These are phyloP conservation scores for Combretum micranthum DNA, from an alignment of 345 rosid species.

Conservation along the genomic window DNA sequence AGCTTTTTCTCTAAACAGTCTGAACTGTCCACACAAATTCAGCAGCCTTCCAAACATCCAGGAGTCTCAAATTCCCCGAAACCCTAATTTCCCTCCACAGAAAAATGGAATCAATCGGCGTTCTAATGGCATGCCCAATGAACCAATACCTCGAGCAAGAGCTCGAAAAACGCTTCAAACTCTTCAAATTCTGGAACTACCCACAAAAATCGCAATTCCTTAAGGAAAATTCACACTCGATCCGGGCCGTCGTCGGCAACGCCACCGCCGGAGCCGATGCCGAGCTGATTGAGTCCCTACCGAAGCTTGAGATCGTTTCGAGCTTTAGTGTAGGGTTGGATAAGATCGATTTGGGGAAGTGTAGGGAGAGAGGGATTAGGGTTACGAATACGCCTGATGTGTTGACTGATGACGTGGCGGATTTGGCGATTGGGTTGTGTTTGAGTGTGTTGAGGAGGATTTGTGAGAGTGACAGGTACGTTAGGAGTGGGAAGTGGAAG, in stretches of 20 bases:
- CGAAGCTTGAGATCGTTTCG: slow-evolving; percentile 67
- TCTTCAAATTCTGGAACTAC: slow-evolving; percentile 39
- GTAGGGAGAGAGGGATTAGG: slow-evolving; percentile 55
- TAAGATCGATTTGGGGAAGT: slow-evolving; percentile 71
- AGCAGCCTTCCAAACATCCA: background rate
- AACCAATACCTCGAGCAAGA: slow-evolving; percentile 49
- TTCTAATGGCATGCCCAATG: slow-evolving; percentile 68
- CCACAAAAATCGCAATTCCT: slow-evolving; percentile 40
- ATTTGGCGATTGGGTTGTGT: slow-evolving; percentile 67
- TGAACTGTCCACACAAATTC: background rate
- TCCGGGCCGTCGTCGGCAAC: slow-evolving; percentile 78
- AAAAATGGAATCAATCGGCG: slow-evolving; percentile 73
- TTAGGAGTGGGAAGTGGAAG: slow-evolving; percentile 71
- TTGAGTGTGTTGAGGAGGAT: slow-evolving; percentile 65
- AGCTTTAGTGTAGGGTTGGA: slow-evolving; percentile 80
- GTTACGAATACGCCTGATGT: slow-evolving; percentile 93
- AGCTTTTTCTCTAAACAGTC: too few relatives aligned
- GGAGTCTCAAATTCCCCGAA: background rate
- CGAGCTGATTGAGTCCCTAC: slow-evolving; percentile 50
- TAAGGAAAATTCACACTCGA: slow-evolving; percentile 27
- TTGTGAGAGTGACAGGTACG: slow-evolving; percentile 56
- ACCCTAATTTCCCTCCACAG: background rate
- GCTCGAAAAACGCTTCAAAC: slow-evolving; percentile 64
- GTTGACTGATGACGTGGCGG: slow-evolving; percentile 82
- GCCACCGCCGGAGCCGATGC: slow-evolving; percentile 58